Evolutionary conservation across 495 filamentous ascomycete genomes (phyloP).

Genomic region (Aspergillus panamensis): DNA sequence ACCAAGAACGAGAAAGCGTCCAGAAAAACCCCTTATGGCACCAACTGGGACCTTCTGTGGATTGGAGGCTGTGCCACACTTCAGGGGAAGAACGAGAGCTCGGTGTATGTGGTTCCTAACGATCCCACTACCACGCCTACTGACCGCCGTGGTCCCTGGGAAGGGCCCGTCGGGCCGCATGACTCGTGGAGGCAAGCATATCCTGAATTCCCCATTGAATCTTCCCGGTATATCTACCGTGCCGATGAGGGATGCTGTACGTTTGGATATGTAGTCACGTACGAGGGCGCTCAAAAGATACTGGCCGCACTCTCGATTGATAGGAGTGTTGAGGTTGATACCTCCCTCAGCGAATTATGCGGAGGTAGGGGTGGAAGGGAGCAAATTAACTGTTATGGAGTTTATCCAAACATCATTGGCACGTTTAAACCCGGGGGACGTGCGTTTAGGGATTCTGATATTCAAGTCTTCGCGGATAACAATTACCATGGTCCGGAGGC

Average conservation of each 20-base stretch:
- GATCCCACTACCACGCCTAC: constrained; percentile 27
- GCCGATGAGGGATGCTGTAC: constrained; percentile 27
- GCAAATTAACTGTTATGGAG: constrained; percentile 29
- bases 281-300: constrained; percentile 49
- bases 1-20: constrained; percentile 31
- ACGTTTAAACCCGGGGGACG: constrained; percentile 24
- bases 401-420: constrained; percentile 30
- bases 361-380: constrained; percentile 19
- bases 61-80: constrained; percentile 48
- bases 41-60: constrained; percentile 57
- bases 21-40: constrained; percentile 47
- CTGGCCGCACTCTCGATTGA: constrained; percentile 36
- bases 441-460: constrained; percentile 26
- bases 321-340: constrained; percentile 26
- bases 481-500: constrained; percentile 21
- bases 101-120: constrained; percentile 31
- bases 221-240: constrained; percentile 31
- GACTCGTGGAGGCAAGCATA: constrained; percentile 21
- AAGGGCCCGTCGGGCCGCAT: constrained; percentile 21
- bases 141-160: constrained; percentile 19
- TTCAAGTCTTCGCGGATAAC: constrained; percentile 13
- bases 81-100: constrained; percentile 22
- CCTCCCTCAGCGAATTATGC: constrained; percentile 29
- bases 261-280: constrained; percentile 51
- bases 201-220: constrained; percentile 25